Evolutionary conservation across 2,329 filamentous ascomycete species (phyloP).

Genomic region (Daldinia sp.): DNA sequence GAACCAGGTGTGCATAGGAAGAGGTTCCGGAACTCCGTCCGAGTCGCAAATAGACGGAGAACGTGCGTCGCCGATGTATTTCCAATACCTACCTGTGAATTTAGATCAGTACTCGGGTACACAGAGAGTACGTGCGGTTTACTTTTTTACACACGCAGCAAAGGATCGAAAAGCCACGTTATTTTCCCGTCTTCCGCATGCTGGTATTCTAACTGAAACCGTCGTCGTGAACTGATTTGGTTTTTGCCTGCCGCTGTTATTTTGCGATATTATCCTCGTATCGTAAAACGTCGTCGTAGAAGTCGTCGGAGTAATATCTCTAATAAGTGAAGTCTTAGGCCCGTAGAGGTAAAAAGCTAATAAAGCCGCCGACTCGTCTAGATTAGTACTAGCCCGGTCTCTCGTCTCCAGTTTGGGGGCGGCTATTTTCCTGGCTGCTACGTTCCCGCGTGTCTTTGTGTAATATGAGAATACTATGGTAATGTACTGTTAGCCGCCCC

Average conservation of each 20-base stretch:
- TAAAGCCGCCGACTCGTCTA: conserved; percentile 1
- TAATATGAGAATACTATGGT: neutral
- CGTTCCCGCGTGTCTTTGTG: conserved; percentile 3
- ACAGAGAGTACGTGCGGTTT: neutral
- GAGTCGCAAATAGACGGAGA: neutral
- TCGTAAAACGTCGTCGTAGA: no score
- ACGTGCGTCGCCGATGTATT: neutral
- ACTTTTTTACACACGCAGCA: neutral
- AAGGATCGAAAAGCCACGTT: conserved; percentile 6
- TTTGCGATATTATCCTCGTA: neutral
- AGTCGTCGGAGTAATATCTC: neutral
- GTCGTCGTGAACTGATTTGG: neutral
- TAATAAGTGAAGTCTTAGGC: neutral
- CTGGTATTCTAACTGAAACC: neutral
- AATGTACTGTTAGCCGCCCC: conserved; percentile 17
- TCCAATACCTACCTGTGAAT: neutral
- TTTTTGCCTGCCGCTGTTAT: neutral
- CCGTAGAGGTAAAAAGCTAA: neutral
- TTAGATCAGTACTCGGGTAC: neutral
- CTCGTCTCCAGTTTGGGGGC: conserved; percentile 33
- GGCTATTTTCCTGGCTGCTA: conserved; percentile 2
- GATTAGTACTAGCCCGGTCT: conserved; percentile 25
- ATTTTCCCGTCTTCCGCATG: neutral
- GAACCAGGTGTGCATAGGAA: neutral
- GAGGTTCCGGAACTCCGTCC: neutral